These are phyloP conservation scores for Pneumocystis jirovecii DNA, from an alignment of 1,139 yeast genomes.

Conservation along the genomic window DNA sequence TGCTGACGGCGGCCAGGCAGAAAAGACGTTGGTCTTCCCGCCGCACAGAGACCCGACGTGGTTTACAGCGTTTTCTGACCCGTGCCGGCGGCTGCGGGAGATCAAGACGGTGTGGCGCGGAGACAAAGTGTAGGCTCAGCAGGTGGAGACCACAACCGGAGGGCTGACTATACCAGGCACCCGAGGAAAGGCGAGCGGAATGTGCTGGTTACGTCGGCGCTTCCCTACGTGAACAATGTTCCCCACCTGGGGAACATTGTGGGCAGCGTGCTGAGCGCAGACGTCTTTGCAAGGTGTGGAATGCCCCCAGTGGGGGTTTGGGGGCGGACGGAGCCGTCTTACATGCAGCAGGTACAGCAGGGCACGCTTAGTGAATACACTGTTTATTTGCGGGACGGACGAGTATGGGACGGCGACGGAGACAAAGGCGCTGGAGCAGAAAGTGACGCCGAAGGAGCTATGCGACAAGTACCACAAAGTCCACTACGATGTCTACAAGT, in stretches of 20 bases:
- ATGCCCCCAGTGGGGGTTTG: too few species aligned
- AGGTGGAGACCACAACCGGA: too few species aligned
- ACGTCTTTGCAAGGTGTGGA: conserved; percentile 46
- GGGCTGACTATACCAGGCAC: too few species aligned
- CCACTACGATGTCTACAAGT: conserved; percentile 80
- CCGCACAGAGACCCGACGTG: neutral
- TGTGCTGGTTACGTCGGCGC: conserved; percentile 81
- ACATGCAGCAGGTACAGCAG: conserved; percentile 86
- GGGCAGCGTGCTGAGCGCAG: conserved; percentile 91
- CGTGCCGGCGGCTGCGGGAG: neutral
- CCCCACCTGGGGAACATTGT: conserved; percentile 96
- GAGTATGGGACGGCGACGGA: conserved; percentile 99
- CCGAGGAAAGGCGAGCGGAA: conserved; percentile 65
- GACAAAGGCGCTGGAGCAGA: conserved; percentile 91
- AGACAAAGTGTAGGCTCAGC: neutral
- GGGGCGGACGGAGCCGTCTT: too few species aligned
- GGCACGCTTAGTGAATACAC: conserved; percentile 72
- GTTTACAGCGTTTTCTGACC: neutral
- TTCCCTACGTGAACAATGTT: conserved; percentile 94
- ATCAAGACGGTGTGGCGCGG: neutral
- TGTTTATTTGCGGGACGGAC: conserved; percentile 91
- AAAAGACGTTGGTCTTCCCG: neutral
- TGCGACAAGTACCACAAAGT: conserved; percentile 81
- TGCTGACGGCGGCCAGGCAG: too few species aligned
- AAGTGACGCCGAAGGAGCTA: conserved; percentile 68